Conservation (phyloP, 2,329 filamentous ascomycete genomes). For the Dendrostoma leiphaemia region DNA sequence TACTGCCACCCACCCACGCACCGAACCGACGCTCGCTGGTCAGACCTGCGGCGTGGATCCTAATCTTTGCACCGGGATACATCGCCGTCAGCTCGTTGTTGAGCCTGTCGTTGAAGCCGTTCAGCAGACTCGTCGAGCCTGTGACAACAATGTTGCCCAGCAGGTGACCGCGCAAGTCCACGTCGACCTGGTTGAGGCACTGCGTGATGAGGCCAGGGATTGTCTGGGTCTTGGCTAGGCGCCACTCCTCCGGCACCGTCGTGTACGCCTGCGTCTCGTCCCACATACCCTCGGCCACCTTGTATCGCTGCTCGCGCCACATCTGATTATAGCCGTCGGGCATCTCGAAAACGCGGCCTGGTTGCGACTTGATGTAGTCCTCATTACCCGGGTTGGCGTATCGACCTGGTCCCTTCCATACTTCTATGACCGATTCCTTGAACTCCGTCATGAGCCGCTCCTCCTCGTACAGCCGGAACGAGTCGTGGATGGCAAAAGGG, state of each 20-base stretch:
- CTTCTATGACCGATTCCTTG: conserved; percentile 95
- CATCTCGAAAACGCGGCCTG: conserved; percentile 91
- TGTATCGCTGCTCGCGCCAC: conserved; percentile 85
- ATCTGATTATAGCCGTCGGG: conserved; percentile 95
- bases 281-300: conserved; percentile 85
- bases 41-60: conserved; percentile 82
- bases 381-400: conserved; percentile 67
- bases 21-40: conserved; percentile 88
- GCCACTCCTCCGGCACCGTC: conserved; percentile 35
- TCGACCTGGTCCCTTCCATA: conserved; percentile 79
- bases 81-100: conserved; percentile 78
- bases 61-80: conserved; percentile 83
- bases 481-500: conserved; percentile 57
- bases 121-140: conserved; percentile 80
- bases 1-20: conserved; percentile 95
- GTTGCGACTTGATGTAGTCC: conserved; percentile 69
- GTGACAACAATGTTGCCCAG: conserved; percentile 91
- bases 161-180: conserved; percentile 80
- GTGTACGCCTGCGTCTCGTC: conserved; percentile 74
- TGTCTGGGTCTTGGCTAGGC: conserved; percentile 70
- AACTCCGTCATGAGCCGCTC: conserved; percentile 92
- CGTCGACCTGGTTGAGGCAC: conserved; percentile 76
- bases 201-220: conserved; percentile 80
- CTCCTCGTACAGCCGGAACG: conserved; percentile 82
- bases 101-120: conserved; percentile 88